A percentile compares a stretch with the other conserved stretches of the same genome.
Evolutionary conservation across 2,329 filamentous ascomycete species (phyloP).

Genomic region (Albifimbria verrucaria): DNA sequence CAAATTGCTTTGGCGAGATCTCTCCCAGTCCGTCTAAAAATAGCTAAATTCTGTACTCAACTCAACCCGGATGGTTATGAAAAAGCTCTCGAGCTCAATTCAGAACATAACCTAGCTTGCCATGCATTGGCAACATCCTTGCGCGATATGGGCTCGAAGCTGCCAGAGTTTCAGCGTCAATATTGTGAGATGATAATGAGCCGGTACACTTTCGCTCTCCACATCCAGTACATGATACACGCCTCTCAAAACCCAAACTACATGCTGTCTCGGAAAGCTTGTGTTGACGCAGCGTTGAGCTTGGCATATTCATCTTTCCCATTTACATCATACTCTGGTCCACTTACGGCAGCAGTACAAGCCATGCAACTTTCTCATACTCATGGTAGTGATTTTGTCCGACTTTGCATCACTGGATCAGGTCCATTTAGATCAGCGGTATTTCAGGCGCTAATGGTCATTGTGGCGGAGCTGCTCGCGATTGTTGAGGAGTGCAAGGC

Average conservation of each 20-base stretch:
- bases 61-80: neutral
- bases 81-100: neutral
- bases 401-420: neutral
- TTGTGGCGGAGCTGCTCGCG: neutral
- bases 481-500: neutral
- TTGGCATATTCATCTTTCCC: neutral
- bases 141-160: neutral
- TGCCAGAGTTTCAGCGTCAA: neutral
- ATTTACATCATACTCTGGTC: neutral
- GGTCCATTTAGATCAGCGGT: neutral
- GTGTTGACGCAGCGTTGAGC: neutral
- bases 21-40: neutral
- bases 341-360: neutral
- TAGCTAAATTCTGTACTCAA: neutral
- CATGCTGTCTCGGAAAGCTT: neutral
- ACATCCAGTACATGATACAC: neutral
- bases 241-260: neutral
- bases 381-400: neutral
- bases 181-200: neutral
- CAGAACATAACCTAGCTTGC: neutral
- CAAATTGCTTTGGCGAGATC: neutral
- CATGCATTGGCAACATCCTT: neutral
- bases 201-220: neutral
- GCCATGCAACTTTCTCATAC: neutral
- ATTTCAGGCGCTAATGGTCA: neutral